A percentile compares a stretch with the other conserved stretches of the same genome.
Conservation (phyloP, 768 basidiomycete species). For the Myochromella boudieri region DNA sequence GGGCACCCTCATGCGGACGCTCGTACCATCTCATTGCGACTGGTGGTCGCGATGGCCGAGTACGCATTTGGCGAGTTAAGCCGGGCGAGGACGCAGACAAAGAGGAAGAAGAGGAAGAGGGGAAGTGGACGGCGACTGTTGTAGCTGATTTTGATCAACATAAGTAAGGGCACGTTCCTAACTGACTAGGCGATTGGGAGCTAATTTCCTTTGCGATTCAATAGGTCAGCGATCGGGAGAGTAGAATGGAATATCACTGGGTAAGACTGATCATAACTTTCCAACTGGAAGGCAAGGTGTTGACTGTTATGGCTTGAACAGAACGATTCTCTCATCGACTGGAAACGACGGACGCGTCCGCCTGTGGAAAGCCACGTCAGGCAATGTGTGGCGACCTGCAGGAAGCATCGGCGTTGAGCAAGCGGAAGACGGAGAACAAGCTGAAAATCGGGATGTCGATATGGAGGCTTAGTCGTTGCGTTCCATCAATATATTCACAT, state of each 20-base stretch:
- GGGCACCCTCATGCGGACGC: conserved; percentile 93
- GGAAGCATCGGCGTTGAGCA: conserved; percentile 84
- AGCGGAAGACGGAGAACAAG: conserved; percentile 38
- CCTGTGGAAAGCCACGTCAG: conserved; percentile 82
- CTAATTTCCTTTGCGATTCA: background rate
- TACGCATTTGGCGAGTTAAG: conserved; percentile 85
- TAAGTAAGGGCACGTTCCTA: conserved; percentile 44
- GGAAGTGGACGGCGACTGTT: conserved; percentile 69
- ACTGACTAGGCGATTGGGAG: background rate
- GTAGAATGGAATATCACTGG: conserved; percentile 96
- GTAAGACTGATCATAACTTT: conserved; percentile 30
- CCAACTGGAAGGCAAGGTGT: background rate
- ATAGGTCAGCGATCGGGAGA: conserved; percentile 70
- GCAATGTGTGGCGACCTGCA: conserved; percentile 82
- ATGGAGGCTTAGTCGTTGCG: conserved; percentile 34
- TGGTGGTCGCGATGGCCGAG: conserved; percentile 83
- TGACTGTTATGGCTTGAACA: conserved; percentile 23
- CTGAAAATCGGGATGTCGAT: conserved; percentile 38
- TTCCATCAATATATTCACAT: too few relatives aligned
- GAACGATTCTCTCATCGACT: conserved; percentile 79
- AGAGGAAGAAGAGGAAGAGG: conserved; percentile 43
- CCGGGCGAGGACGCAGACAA: conserved; percentile 49
- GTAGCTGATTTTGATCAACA: conserved; percentile 90
- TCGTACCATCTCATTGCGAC: conserved; percentile 94
- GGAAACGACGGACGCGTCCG: conserved; percentile 83